Conservation (phyloP, 1,284 basidiomycete species). For the Naganishia albida region DNA sequence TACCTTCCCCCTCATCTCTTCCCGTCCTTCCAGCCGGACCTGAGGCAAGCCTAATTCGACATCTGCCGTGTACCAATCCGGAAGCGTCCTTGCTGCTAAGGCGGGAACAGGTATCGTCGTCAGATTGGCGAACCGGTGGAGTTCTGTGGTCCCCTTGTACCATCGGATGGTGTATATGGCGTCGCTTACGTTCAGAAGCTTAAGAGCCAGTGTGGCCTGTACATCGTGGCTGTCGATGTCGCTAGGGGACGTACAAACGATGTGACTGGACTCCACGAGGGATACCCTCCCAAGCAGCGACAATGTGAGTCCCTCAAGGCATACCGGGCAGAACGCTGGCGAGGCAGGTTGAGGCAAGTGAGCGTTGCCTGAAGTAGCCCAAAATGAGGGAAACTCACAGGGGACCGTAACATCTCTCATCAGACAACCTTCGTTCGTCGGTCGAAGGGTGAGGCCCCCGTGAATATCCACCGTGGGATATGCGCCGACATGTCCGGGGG, state of each 20-base stretch:
- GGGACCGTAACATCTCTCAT: conserved; percentile 68
- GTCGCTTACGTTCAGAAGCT: conserved; percentile 32
- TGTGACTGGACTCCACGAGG: conserved; percentile 62
- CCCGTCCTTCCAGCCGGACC: conserved; percentile 3
- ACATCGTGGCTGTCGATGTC: conserved; percentile 49
- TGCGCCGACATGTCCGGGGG: conserved; percentile 65
- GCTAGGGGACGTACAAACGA: too few relatives aligned
- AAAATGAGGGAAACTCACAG: conserved; percentile 36
- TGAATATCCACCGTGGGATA: conserved; percentile 66
- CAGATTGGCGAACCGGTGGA: conserved; percentile 5
- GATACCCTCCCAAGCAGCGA: conserved; percentile 62
- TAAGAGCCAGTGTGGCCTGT: conserved; percentile 60
- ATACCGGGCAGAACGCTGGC: conserved; percentile 75
- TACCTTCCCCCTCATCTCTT: conserved; percentile 16
- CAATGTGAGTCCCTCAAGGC: conserved; percentile 71
- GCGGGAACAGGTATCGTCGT: neutral
- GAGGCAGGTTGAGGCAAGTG: neutral
- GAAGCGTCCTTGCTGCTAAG: too few relatives aligned
- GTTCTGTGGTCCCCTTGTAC: conserved; percentile 1
- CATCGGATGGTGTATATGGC: conserved; percentile 19
- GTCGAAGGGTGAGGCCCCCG: conserved; percentile 45
- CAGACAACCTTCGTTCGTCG: conserved; percentile 77
- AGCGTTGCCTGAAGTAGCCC: neutral
- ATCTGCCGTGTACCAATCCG: conserved; percentile 10
- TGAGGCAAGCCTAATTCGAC: conserved; percentile 14